Evolutionary conservation across 1,284 basidiomycete species (phyloP), one percentile per base, ranked within the genome.

Genomic region (Austroboletus niveus): DNA sequence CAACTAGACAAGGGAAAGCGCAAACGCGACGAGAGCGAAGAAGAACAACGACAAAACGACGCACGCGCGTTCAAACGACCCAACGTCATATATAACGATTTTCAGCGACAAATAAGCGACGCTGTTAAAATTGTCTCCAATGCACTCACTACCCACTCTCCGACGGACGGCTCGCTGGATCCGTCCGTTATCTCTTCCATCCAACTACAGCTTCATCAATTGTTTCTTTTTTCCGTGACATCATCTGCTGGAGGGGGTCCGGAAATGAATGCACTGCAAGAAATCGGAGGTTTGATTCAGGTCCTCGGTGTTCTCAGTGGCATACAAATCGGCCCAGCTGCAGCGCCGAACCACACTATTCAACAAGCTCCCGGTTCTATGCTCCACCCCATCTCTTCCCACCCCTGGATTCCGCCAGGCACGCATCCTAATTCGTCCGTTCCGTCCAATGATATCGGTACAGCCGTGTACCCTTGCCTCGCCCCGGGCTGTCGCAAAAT

Each of bases 391-490:
- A 31, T 5, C 30, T 31, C 30, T 14, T 63, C 55, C 62, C 72
- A 63, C 56, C 61, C 71, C n/a, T 63, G 69, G 47, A 60, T 64
- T 35, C 62, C 65, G 29, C 66, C 60, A 46, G 43, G 64, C 65
- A 66, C 48, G 11, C 53, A 61, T 40, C 38, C 62, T 30, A 44
- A 57, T 48, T 44, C 60, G 12, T 47, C 63, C 22, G 45, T 58
- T 44, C 58, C 67, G 14, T 65, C 69, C 29, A 74, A 76, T 35
- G 82, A 84, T 59, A 84, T 85, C 49, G 81, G 80, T 38, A 85
- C 85, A 10, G 84, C 86, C 3, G 84, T 89, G n/a, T 84, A 87
- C 58, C 87, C 87, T 5, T 90, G 87, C 62, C 73, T 81, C 15
- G 71, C 80, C 15, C 69, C 76, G 20, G 73, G 77, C 27, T 90